Evolutionary conservation across 2,329 filamentous ascomycete species (phyloP).

Genomic region (Colletotrichum tropicicola): DNA sequence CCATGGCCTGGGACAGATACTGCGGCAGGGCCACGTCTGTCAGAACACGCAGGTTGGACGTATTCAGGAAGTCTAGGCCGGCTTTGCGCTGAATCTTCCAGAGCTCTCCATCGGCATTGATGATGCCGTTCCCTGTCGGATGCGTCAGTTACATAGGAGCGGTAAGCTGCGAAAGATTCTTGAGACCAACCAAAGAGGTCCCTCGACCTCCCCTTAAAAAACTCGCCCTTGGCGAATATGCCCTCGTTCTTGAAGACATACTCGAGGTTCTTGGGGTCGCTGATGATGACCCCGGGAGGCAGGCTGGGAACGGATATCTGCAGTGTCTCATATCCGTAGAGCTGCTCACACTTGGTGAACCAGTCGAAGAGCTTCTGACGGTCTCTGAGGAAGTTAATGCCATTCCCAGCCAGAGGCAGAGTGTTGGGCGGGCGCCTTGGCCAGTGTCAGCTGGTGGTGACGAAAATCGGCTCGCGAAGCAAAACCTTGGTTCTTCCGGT

Average conservation of each 20-base stretch:
- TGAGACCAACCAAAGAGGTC: slow-evolving; percentile 61
- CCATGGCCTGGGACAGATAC: slow-evolving; percentile 56
- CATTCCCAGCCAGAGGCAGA: slow-evolving; percentile 67
- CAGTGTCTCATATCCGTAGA: slow-evolving; percentile 67
- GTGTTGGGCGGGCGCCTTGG: slow-evolving; percentile 59
- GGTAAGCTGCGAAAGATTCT: background rate
- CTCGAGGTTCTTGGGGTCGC: slow-evolving; percentile 68
- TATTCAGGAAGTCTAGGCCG: slow-evolving; percentile 66
- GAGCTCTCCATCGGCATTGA: slow-evolving; percentile 71
- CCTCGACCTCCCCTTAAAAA: slow-evolving; percentile 67
- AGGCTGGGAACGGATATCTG: slow-evolving; percentile 70
- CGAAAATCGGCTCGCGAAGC: background rate
- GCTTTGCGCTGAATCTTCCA: slow-evolving; percentile 72
- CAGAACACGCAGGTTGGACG: slow-evolving; percentile 64
- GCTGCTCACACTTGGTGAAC: slow-evolving; percentile 67
- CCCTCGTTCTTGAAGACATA: slow-evolving; percentile 69
- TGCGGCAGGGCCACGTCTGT: slow-evolving; percentile 65
- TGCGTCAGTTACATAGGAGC: background rate
- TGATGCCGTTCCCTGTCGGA: slow-evolving; percentile 71
- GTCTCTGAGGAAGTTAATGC: slow-evolving; percentile 67
- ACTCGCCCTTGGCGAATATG: slow-evolving; percentile 68
- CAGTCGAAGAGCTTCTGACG: slow-evolving; percentile 69
- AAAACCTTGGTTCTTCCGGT: no score
- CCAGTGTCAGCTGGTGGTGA: background rate
- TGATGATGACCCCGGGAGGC: slow-evolving; percentile 70